These are phyloP conservation scores for Pseudogymnoascus destructans DNA, from an alignment of 2,329 filamentous ascomycete genomes.

Conservation along the genomic window DNA sequence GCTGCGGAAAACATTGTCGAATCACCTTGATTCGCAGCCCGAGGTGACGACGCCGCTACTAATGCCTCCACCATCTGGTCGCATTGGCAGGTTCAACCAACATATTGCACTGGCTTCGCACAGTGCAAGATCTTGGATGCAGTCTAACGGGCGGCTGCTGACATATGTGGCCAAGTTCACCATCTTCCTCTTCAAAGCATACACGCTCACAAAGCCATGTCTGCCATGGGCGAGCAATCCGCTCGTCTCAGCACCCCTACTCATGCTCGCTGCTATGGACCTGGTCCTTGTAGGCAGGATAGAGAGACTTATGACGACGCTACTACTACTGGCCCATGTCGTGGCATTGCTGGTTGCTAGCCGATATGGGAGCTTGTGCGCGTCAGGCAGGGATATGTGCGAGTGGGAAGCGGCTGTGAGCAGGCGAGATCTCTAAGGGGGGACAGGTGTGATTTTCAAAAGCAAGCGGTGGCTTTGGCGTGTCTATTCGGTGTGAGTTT, in stretches of 20 bases:
- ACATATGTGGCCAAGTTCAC: slow-evolving; percentile 37
- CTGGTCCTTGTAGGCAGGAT: slow-evolving; percentile 32
- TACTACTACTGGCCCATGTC: slow-evolving; percentile 35
- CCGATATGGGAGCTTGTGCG: slow-evolving; percentile 27
- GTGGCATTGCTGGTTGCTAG: slow-evolving; percentile 31
- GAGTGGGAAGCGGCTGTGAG: slow-evolving; percentile 9
- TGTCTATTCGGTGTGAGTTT: neutral
- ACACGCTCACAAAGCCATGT: slow-evolving; percentile 53
- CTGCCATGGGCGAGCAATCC: slow-evolving; percentile 56
- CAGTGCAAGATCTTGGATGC: slow-evolving; percentile 24
- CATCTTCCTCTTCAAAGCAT: slow-evolving; percentile 57
- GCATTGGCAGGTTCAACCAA: slow-evolving; percentile 22
- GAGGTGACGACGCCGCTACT: slow-evolving; percentile 25
- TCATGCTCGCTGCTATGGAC: slow-evolving; percentile 57
- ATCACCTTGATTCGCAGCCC: slow-evolving; percentile 3
- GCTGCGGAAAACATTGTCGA: neutral
- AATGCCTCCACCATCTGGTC: slow-evolving; percentile 29
- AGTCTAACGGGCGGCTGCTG: slow-evolving; percentile 24
- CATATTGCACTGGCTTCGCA: slow-evolving; percentile 26
- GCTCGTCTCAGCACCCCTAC: slow-evolving; percentile 51
- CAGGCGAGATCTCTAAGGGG: neutral
- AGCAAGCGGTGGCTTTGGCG: neutral
- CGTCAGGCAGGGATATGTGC: slow-evolving; percentile 10
- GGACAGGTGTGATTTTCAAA: neutral
- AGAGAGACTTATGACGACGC: slow-evolving; percentile 27